Conservation (phyloP, 2,329 filamentous ascomycete species). For the Cryphonectria carpinicola region DNA sequence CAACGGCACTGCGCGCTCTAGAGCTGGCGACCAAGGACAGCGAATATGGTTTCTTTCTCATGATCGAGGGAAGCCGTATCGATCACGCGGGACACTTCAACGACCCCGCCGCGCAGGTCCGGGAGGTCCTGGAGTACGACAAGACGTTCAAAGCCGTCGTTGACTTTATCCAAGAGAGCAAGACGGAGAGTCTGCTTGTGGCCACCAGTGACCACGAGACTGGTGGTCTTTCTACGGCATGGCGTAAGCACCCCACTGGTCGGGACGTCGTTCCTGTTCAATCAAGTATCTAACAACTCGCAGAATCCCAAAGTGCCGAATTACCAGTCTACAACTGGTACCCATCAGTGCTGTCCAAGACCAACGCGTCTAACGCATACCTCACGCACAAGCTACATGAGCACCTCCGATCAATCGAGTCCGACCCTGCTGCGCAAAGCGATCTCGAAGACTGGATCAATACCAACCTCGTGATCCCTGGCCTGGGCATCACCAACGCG, state of each 20-base stretch:
- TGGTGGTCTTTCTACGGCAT: slow-evolving; percentile 80
- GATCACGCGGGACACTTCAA: slow-evolving; percentile 92
- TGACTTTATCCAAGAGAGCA: slow-evolving; percentile 78
- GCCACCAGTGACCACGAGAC: slow-evolving; percentile 96
- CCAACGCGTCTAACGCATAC: slow-evolving; percentile 77
- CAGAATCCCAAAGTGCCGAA: slow-evolving; percentile 37
- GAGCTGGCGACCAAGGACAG: slow-evolving; percentile 79
- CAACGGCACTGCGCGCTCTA: slow-evolving; percentile 77
- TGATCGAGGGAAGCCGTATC: slow-evolving; percentile 97
- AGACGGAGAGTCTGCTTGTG: slow-evolving; percentile 79
- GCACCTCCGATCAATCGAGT: slow-evolving; percentile 54
- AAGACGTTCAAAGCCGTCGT: slow-evolving; percentile 80
- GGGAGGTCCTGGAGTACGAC: slow-evolving; percentile 96
- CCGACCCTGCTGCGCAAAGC: slow-evolving; percentile 35
- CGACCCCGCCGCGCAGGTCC: slow-evolving; percentile 81
- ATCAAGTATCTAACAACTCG: not conserved
- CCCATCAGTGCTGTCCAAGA: slow-evolving; percentile 74
- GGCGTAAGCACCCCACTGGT: slow-evolving; percentile 57
- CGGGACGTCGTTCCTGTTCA: no score
- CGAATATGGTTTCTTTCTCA: slow-evolving; percentile 95
- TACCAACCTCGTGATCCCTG: slow-evolving; percentile 66
- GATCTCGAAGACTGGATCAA: slow-evolving; percentile 68
- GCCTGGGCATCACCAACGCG: slow-evolving; percentile 78
- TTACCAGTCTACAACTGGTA: slow-evolving; percentile 74
- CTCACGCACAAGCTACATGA: slow-evolving; percentile 65